phyloP scores from a whole-genome alignment of 208 protist species.

The Trypanosoma brucei region DNA sequence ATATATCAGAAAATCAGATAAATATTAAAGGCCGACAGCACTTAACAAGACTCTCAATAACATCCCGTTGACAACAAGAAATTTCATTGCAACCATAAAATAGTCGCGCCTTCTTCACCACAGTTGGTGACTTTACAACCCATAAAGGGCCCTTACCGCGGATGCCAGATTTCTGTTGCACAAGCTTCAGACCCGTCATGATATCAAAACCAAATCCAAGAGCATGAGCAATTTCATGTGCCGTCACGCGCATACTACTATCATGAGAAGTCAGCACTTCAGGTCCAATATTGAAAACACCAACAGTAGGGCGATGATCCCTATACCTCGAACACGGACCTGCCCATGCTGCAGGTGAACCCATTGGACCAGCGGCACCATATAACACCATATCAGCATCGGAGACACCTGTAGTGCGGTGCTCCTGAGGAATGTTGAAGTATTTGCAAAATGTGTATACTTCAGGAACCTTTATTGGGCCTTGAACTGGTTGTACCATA shows the following conservation, averaged over 20 bases:
- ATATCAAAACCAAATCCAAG: constrained; percentile 39
- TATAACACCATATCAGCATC: constrained; percentile 62
- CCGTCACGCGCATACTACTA: constrained; percentile 19
- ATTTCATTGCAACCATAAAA: constrained; percentile 15
- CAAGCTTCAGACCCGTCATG: constrained; percentile 9
- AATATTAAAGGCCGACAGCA: too few species aligned
- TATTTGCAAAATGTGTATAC: constrained; percentile 9
- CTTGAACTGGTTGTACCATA: constrained; percentile 27
- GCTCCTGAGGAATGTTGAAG: constrained; percentile 8
- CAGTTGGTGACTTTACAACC: constrained; percentile 11
- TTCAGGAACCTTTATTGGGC: constrained; percentile 15
- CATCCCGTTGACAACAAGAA: too few species aligned
- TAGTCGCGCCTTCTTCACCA: not conserved
- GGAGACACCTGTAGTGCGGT: constrained; percentile 36
- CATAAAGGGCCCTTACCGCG: constrained; percentile 10
- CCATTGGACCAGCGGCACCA: constrained; percentile 38
- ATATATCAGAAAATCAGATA: too few species aligned
- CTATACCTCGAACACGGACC: constrained; percentile 24
- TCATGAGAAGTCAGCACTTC: constrained; percentile 19
- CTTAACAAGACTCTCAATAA: too few species aligned
- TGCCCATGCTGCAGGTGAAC: constrained; percentile 45
- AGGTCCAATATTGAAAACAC: constrained; percentile 48
- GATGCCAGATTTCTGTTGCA: not conserved
- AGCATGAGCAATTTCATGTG: constrained; percentile 84
- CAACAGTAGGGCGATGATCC: constrained; percentile 28